Base-by-base conservation (phyloP, 352 stramenopile genomes). In the Halophytophthora batemanensis region DNA sequence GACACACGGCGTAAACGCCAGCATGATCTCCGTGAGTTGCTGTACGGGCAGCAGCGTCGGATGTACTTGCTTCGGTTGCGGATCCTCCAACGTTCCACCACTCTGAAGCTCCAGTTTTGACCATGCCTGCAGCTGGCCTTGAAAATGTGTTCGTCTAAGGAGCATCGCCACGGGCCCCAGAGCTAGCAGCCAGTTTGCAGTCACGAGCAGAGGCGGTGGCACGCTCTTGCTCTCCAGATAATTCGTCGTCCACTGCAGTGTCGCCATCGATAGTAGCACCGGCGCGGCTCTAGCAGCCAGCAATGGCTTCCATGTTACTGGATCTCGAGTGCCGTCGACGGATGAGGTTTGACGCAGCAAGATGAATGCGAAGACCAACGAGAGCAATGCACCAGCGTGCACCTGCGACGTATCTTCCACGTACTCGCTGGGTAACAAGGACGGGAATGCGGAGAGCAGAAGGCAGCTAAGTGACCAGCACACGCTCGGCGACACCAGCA, bases 361-460 rank as follows among this genome's bases (percentile, higher is more conserved):
- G 11, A 19, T 12, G 8, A 33, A 43, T 12, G 48, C 40, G n/a
- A 66, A 63, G 6, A 66, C 10, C 13, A 70, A 37, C 7, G 45
- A 40, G 11, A 72, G 37, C 15, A 73, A 28, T 37, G 73, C 71
- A 6, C 78, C 78, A 14, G 79, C n/a, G 28, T 82, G 41, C 11
- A 94, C 81, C 1, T 92, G 44, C 3, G 57, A 29, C 29, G 79
- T 81, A 40, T 86, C 66, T 15, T 92, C 82, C 2, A 79, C 78
- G 25, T 90, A 85, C 39, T 94, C 79, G 22, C 74, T 76, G 2
- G 83, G 75, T 6, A n/a, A n/a, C n/a, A 92, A 48, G 40, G 82
- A 86, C 35, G 83, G 82, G 50, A 91, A 94, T 6, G 89, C 51
- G 0, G 76, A 77, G 36, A 94, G 67, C 21, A 77, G 44, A 10